These are phyloP conservation scores for Diaporthe nobilis DNA, from an alignment of 2,329 filamentous ascomycete genomes.

Conservation along the genomic window DNA sequence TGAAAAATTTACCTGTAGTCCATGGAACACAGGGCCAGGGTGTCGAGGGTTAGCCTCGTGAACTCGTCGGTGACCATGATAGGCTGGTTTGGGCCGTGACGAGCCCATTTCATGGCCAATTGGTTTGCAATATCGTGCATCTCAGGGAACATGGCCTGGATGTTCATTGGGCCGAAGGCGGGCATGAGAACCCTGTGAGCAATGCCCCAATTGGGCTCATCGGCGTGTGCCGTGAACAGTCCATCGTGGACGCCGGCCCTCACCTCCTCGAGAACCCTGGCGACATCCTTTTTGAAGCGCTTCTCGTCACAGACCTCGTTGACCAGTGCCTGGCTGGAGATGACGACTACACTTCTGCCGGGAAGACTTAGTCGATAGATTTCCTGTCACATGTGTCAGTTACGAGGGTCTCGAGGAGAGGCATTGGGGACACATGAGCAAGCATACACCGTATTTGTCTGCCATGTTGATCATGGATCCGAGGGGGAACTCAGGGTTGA, in stretches of 20 bases:
- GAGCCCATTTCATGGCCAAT: conserved; percentile 77
- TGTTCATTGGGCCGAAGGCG: conserved; percentile 78
- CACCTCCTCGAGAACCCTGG: conserved; percentile 65
- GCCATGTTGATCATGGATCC: conserved; percentile 70
- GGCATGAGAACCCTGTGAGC: conserved; percentile 77
- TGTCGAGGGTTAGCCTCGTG: conserved; percentile 80
- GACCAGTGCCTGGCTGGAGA: conserved; percentile 56
- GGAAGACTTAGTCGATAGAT: conserved; percentile 42
- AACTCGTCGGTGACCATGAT: conserved; percentile 78
- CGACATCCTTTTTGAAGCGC: conserved; percentile 71
- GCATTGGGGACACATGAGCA: background rate
- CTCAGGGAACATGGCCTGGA: conserved; percentile 77
- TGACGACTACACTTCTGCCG: conserved; percentile 37
- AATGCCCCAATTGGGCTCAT: conserved; percentile 75
- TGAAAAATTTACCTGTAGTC: conserved; percentile 64
- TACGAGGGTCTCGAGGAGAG: conserved; percentile 29
- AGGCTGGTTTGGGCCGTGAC: conserved; percentile 68
- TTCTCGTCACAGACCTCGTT: conserved; percentile 75
- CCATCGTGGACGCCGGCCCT: conserved; percentile 73
- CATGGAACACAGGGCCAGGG: conserved; percentile 80
- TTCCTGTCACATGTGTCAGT: conserved; percentile 42
- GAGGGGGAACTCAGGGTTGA: conserved; percentile 71
- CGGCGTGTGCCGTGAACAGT: conserved; percentile 67
- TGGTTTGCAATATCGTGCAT: conserved; percentile 79
- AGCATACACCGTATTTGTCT: conserved; percentile 72